Evolutionary conservation across 164 flowering plant species (phyloP).

Genomic region (Tinospora cordifolia): DNA sequence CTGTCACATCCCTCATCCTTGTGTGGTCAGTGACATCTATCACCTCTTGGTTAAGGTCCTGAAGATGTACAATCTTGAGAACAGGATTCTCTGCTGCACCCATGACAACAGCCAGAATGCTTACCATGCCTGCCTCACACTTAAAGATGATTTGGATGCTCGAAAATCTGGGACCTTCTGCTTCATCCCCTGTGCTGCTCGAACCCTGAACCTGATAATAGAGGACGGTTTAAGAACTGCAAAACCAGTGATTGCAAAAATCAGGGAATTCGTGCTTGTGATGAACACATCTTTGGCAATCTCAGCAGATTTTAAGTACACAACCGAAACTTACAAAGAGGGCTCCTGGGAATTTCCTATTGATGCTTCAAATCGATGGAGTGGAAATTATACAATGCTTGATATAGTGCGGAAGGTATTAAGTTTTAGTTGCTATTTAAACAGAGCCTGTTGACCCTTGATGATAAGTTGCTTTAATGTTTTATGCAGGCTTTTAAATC

Average conservation of each 20-base stretch:
- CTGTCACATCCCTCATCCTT: conserved; percentile 70
- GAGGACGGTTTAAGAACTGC: conserved; percentile 72
- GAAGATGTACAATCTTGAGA: conserved; percentile 58
- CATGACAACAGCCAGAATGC: conserved; percentile 74
- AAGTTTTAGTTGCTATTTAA: not conserved
- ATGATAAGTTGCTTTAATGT: conserved; percentile 2
- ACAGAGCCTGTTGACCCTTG: not conserved
- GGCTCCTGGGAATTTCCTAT: conserved; percentile 83
- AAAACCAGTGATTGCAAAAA: conserved; percentile 52
- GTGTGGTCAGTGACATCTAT: conserved; percentile 52
- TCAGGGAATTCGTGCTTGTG: conserved; percentile 71
- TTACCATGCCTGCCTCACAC: conserved; percentile 56
- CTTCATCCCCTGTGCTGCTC: conserved; percentile 90
- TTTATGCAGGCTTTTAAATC: conserved; percentile 65
- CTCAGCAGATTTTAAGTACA: conserved; percentile 56
- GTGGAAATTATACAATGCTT: conserved; percentile 84
- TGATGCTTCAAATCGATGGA: conserved; percentile 80
- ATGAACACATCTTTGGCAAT: conserved; percentile 62
- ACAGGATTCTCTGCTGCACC: conserved; percentile 68
- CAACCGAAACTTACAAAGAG: conserved; percentile 59
- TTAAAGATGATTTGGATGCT: conserved; percentile 68
- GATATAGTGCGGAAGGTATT: conserved; percentile 77
- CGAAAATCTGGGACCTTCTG: conserved; percentile 64
- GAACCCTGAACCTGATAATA: conserved; percentile 62
- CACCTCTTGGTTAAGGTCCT: conserved; percentile 53